Evolutionary conservation across 164 flowering plant genomes (phyloP), one percentile per base, ranked within the genome.

Genomic region (Cinnamomum chago): DNA sequence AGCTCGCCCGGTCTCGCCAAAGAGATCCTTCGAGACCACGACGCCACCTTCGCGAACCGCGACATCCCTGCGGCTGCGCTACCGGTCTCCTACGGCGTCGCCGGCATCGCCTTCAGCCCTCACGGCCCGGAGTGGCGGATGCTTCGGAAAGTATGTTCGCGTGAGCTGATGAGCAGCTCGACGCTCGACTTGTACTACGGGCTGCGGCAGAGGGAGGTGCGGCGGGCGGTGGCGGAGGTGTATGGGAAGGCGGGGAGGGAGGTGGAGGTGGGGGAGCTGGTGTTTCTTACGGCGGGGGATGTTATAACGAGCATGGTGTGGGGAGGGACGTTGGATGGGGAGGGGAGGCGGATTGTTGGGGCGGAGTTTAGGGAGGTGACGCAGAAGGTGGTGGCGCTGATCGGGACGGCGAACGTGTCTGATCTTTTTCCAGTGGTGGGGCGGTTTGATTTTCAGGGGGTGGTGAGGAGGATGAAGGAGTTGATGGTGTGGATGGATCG

Each of bases 271-370:
- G 89, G 87, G 1, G 84, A 85, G 70, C 79, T 78, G 70, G 62
- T 77, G 76, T 85, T 89, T 62, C n/a, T 80, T 76, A 80, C 84
- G 3, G 67, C 76, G 33, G 62, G 85, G 18, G 82, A 85, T 50
- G 83, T 81, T 72, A 70, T 85, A 2, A 83, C 84, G 4, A 79
- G 75, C 60, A 86, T 83, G 85, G 3, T 88, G 74, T 89, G 90
- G 90, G 90, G 90, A 3, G 85, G 83, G 3, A 76, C 85, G 3
- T 51, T 84, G 15, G 55, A 75, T 14, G 90, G 76, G 7, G 76
- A 79, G 14, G 82, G 77, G 33, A 55, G 83, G 65, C 24, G 10
- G 22, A 68, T 33, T 12, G n/a, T 75, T 2, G 62, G 68, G 9
- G n/a, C 47, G 3, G 81, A 79, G 66, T 60, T 75, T 62, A 14